These are phyloP conservation scores for Murraya paniculata DNA, from an alignment of 345 rosid genomes.

Conservation along the genomic window DNA sequence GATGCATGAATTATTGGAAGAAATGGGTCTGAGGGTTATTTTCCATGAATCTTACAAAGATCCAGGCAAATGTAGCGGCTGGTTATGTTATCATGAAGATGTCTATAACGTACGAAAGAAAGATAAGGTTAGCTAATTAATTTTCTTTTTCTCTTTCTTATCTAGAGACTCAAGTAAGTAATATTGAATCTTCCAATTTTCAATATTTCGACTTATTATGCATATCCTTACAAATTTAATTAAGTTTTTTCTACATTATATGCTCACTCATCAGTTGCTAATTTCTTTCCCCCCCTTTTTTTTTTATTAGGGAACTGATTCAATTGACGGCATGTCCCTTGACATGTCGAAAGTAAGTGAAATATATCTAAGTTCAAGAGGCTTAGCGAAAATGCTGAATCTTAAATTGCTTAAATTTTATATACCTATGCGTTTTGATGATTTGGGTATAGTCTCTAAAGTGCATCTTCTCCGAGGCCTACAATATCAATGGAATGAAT, in stretches of 20 bases:
- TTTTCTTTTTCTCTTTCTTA: not conserved
- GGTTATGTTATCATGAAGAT: conserved; percentile 16
- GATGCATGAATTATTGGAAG: conserved; percentile 42
- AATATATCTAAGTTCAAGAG: fast-evolving
- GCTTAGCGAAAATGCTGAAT: not conserved
- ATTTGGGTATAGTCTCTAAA: too few species aligned
- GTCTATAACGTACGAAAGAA: conserved; percentile 17
- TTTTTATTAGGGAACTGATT: not conserved
- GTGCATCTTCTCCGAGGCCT: not conserved
- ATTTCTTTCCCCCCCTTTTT: not conserved
- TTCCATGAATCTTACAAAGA: conserved; percentile 10
- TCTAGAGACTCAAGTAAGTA: too few species aligned
- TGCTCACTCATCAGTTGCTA: not conserved
- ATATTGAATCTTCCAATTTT: too few species aligned
- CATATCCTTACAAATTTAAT: too few species aligned
- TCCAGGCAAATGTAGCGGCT: conserved; percentile 21
- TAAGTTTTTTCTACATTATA: too few species aligned
- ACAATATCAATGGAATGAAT: not conserved
- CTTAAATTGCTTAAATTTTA: not conserved
- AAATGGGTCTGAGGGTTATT: conserved; percentile 36
- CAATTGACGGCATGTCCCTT: not conserved
- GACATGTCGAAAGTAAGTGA: not conserved
- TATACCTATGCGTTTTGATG: not conserved
- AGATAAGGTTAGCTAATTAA: conserved; percentile 3
- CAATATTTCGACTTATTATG: too few species aligned